phyloP scores from a whole-genome alignment of 1,284 basidiomycete genomes.

The Rhizoctonia solani region DNA sequence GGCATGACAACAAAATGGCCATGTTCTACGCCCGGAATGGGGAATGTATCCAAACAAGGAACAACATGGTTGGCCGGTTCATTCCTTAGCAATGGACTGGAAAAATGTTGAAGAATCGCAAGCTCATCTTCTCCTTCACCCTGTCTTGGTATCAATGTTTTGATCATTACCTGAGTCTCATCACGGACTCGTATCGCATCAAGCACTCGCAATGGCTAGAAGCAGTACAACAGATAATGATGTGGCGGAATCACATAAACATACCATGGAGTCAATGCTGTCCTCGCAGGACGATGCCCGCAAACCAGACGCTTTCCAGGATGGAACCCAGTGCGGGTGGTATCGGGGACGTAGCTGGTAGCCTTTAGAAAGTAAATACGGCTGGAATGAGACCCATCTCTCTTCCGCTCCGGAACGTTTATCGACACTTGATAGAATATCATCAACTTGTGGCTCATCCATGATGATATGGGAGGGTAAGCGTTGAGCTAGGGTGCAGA shows the following conservation, averaged over 20 bases:
- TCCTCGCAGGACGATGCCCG: background rate
- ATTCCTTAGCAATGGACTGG: background rate
- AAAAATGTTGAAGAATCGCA: constrained; percentile 4
- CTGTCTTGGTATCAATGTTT: background rate
- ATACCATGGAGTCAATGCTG: background rate
- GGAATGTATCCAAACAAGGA: constrained; percentile 9
- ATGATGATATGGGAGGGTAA: too few species aligned
- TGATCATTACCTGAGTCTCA: constrained; percentile 12
- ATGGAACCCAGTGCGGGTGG: constrained; percentile 19
- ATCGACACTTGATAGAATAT: too few species aligned
- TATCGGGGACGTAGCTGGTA: too few species aligned
- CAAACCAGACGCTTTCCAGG: background rate
- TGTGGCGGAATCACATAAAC: background rate
- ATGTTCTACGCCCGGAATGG: background rate
- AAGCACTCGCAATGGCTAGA: background rate
- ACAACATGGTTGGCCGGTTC: constrained; percentile 4
- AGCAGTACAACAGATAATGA: background rate
- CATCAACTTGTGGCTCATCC: too few species aligned
- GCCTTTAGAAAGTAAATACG: constrained; percentile 9
- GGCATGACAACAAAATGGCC: constrained; percentile 2
- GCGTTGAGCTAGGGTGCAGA: too few species aligned
- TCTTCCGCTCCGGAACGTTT: too few species aligned
- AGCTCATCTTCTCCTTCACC: constrained; percentile 1
- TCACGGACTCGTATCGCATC: constrained; percentile 23
- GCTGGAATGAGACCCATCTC: background rate